Evolutionary conservation across 306 rosid species (phyloP).

Genomic region (Quercus mongolica): DNA sequence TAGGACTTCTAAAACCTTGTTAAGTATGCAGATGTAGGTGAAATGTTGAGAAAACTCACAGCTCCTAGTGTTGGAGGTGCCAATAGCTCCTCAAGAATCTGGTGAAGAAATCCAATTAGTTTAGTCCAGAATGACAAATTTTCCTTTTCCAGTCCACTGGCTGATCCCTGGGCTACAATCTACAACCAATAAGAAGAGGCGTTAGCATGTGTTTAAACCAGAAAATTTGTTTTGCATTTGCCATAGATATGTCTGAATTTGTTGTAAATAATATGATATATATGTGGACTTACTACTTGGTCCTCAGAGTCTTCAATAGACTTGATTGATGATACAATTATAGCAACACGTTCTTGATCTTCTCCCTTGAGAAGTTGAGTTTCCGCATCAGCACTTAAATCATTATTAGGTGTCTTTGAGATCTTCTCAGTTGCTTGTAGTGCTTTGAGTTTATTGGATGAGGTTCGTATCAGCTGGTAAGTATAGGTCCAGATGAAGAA

Average conservation of each 20-base stretch:
- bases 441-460: constrained; percentile 44
- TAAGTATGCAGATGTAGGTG: background rate
- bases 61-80: constrained; percentile 85
- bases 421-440: constrained; percentile 35
- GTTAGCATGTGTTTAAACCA: background rate
- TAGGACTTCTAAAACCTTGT: background rate
- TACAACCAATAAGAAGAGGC: constrained; percentile 4
- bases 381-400: constrained; percentile 31
- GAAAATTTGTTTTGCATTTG: background rate
- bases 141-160: background rate
- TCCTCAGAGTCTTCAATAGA: constrained; percentile 25
- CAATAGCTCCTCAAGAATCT: constrained; percentile 50
- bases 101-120: constrained; percentile 20
- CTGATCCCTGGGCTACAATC: constrained; percentile 33
- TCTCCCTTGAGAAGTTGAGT: constrained; percentile 52
- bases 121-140: constrained; percentile 34
- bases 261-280: background rate
- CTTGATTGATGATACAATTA: constrained; percentile 23
- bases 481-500: constrained; percentile 82
- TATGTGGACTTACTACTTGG: constrained; percentile 42
- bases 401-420: constrained; percentile 36
- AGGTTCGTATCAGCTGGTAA: constrained; percentile 46
- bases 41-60: constrained; percentile 42
- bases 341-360: constrained; percentile 16
- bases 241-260: background rate